These are phyloP conservation scores for Salinomyces thailandicus DNA, from an alignment of 2,329 filamentous ascomycete genomes.

Conservation along the genomic window DNA sequence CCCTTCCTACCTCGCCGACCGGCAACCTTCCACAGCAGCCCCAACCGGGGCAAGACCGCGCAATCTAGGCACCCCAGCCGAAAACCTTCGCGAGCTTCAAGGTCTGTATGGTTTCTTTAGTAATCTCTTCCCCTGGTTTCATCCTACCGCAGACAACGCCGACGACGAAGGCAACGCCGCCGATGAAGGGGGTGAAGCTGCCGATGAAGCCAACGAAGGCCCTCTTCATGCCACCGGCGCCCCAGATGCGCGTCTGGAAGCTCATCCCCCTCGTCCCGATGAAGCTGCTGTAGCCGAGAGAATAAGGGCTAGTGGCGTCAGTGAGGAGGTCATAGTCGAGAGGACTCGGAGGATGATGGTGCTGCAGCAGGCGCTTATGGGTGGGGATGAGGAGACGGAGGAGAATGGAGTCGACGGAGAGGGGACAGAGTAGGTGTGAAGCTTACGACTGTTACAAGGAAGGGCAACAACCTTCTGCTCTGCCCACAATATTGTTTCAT, in stretches of 20 bases:
- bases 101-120: constrained; percentile 20
- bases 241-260: too few species aligned
- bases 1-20: constrained; percentile 5
- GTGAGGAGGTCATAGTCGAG: constrained; percentile 15
- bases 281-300: constrained; percentile 20
- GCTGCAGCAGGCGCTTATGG: constrained; percentile 5
- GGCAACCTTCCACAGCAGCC: neutral
- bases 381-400: neutral
- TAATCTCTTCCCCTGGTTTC: constrained; percentile 22
- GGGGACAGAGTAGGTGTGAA: too few species aligned
- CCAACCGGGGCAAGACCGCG: neutral
- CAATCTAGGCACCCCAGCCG: constrained; percentile 6
- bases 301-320: constrained; percentile 19
- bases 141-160: constrained; percentile 4
- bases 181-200: constrained; percentile 2
- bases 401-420: neutral
- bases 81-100: constrained; percentile 19
- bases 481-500: too few species aligned
- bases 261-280: constrained; percentile 4
- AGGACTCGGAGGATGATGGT: constrained; percentile 19
- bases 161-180: constrained; percentile 5
- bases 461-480: too few species aligned
- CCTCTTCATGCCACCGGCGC: constrained; percentile 9
- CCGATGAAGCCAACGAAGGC: constrained; percentile 5
- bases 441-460: too few species aligned